phyloP scores from a whole-genome alignment of 352 stramenopile genomes.

The Phytophthora colocasiae region DNA sequence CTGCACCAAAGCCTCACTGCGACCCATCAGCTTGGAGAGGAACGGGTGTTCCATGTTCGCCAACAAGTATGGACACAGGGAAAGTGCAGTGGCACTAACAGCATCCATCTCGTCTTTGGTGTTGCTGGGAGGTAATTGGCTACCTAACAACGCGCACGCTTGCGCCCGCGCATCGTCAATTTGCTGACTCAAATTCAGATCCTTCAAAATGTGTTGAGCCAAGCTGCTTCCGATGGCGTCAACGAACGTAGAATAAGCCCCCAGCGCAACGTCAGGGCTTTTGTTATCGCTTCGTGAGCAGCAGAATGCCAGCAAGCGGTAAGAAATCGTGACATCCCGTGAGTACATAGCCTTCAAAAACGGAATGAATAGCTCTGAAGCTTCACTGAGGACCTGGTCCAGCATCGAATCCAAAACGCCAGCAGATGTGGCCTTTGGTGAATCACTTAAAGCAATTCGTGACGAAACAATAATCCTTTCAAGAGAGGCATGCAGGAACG shows the following conservation, averaged over 20 bases:
- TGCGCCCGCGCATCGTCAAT: constrained; percentile 79
- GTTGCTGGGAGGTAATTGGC: constrained; percentile 23
- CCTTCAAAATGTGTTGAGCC: constrained; percentile 64
- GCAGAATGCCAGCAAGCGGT: constrained; percentile 79
- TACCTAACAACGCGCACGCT: constrained; percentile 63
- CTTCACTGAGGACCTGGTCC: constrained; percentile 79
- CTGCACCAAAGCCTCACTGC: constrained; percentile 75
- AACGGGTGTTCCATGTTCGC: constrained; percentile 67
- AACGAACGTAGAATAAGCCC: constrained; percentile 73
- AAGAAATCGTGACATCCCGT: constrained; percentile 77
- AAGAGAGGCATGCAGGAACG: constrained; percentile 69
- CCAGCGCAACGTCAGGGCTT: constrained; percentile 60
- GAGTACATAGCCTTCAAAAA: constrained; percentile 85
- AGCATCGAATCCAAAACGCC: constrained; percentile 83
- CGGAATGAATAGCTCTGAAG: constrained; percentile 72
- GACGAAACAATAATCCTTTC: constrained; percentile 84
- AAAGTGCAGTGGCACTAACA: constrained; percentile 62
- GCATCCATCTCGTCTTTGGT: constrained; percentile 71
- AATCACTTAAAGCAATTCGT: constrained; percentile 66
- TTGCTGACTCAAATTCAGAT: constrained; percentile 77
- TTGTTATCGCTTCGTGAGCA: constrained; percentile 63
- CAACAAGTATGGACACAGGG: constrained; percentile 77
- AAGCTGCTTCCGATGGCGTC: constrained; percentile 60
- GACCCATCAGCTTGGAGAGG: constrained; percentile 64
- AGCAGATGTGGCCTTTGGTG: constrained; percentile 67